Evolutionary conservation across 1,284 basidiomycete species (phyloP).

Genomic region (Malassezia dermatis): DNA sequence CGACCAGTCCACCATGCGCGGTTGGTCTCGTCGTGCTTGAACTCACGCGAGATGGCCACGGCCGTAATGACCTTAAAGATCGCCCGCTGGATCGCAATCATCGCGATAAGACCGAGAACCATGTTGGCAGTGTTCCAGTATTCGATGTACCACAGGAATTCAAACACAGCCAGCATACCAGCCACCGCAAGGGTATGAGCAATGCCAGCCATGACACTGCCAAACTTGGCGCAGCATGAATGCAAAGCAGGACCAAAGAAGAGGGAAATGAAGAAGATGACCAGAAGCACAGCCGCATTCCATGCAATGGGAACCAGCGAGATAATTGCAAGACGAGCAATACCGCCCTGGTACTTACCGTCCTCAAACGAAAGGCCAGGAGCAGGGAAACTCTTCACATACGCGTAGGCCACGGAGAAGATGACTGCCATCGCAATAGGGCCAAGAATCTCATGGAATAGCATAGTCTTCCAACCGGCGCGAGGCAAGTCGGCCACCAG

Average conservation of each 20-base stretch:
- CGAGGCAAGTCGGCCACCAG: slow-evolving; percentile 44
- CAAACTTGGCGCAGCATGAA: slow-evolving; percentile 51
- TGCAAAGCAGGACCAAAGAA: slow-evolving; percentile 87
- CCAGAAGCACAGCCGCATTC: slow-evolving; percentile 78
- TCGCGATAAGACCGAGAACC: slow-evolving; percentile 51
- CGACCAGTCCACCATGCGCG: slow-evolving; percentile 48
- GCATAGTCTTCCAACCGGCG: slow-evolving; percentile 45
- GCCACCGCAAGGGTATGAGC: slow-evolving; percentile 43
- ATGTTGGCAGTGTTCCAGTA: slow-evolving; percentile 83
- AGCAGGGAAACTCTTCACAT: slow-evolving; percentile 45
- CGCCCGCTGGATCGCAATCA: slow-evolving; percentile 47
- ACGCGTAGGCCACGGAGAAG: slow-evolving; percentile 46
- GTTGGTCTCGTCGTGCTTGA: slow-evolving; percentile 49
- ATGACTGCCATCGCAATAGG: slow-evolving; percentile 43
- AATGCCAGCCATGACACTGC: slow-evolving; percentile 45
- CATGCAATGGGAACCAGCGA: slow-evolving; percentile 87
- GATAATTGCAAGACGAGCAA: slow-evolving; percentile 85
- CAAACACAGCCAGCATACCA: slow-evolving; percentile 37
- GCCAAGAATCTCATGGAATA: slow-evolving; percentile 41
- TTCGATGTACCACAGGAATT: slow-evolving; percentile 76
- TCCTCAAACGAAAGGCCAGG: slow-evolving; percentile 54
- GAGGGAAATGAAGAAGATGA: slow-evolving; percentile 77
- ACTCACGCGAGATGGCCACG: slow-evolving; percentile 43
- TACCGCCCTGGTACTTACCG: slow-evolving; percentile 54
- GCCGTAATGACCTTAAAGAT: slow-evolving; percentile 48